Evolutionary conservation across 345 rosid genomes (phyloP).

Genomic region (Rhizophora apiculata): DNA sequence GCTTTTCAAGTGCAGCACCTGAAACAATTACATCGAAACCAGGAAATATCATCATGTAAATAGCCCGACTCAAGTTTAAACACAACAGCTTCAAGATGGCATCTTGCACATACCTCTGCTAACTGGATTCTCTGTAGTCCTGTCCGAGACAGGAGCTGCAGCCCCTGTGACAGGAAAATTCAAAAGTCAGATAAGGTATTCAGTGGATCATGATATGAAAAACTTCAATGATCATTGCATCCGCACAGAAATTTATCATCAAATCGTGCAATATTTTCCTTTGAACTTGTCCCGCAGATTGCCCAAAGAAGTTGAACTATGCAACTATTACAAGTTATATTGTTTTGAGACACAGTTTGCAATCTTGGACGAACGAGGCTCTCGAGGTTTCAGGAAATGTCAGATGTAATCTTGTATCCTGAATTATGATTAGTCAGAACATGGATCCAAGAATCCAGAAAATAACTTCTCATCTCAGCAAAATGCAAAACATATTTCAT

Average conservation of each 20-base stretch:
- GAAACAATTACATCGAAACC: conserved; percentile 4
- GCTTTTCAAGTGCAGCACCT: conserved; percentile 45
- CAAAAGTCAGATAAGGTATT: neutral
- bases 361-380: neutral
- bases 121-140: conserved; percentile 13
- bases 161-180: conserved; percentile 22
- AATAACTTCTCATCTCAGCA: neutral
- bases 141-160: conserved; percentile 13
- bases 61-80: neutral
- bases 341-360: no score
- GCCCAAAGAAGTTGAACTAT: no score
- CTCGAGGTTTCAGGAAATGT: neutral
- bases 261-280: no score
- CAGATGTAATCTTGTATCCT: neutral
- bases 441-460: neutral
- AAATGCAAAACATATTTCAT: no score
- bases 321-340: no score
- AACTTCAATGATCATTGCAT: neutral
- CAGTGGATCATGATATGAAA: neutral
- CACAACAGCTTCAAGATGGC: conserved; percentile 6
- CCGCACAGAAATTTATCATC: no score
- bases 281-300: no score
- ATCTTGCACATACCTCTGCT: conserved; percentile 22
- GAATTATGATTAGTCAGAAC: neutral
- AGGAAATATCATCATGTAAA: no score